Evolutionary conservation across 148 eudicot species (phyloP).

Genomic region (Fagopyrum tataricum): DNA sequence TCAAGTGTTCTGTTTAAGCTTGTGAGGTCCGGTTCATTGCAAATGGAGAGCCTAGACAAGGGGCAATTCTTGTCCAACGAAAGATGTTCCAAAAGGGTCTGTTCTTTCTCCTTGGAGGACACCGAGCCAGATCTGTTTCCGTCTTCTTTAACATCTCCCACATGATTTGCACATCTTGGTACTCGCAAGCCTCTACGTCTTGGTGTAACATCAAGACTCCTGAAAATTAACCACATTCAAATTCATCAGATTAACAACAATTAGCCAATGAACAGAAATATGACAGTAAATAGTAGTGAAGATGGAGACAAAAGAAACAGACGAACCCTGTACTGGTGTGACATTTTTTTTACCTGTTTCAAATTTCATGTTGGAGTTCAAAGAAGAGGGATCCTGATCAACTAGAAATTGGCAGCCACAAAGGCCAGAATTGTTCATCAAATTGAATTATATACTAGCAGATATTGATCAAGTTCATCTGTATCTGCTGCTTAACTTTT

Average conservation of each 20-base stretch:
- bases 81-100: slow-evolving; percentile 24
- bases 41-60: slow-evolving; percentile 18
- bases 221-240: slow-evolving; percentile 2
- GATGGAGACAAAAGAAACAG: background rate
- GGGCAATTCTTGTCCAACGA: slow-evolving; percentile 27
- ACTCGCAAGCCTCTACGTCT: slow-evolving; percentile 37
- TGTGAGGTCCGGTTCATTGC: background rate
- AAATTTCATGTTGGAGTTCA: too few species aligned
- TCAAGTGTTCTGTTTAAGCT: background rate
- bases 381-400: too few species aligned
- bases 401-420: too few species aligned
- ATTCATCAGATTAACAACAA: background rate
- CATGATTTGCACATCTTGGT: slow-evolving; percentile 38
- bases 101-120: slow-evolving; percentile 20
- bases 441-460: too few species aligned
- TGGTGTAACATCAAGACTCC: slow-evolving; percentile 22
- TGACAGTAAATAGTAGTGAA: background rate
- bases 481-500: background rate
- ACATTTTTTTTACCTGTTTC: too few species aligned
- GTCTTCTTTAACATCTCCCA: slow-evolving; percentile 38
- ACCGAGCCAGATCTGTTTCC: slow-evolving; percentile 7
- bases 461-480: background rate
- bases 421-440: too few species aligned
- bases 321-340: too few species aligned
- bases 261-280: background rate